A percentile compares a stretch with the other conserved stretches of the same genome.
phyloP scores from a whole-genome alignment of 2,329 filamentous ascomycete species.

The Colletotrichum sp. region DNA sequence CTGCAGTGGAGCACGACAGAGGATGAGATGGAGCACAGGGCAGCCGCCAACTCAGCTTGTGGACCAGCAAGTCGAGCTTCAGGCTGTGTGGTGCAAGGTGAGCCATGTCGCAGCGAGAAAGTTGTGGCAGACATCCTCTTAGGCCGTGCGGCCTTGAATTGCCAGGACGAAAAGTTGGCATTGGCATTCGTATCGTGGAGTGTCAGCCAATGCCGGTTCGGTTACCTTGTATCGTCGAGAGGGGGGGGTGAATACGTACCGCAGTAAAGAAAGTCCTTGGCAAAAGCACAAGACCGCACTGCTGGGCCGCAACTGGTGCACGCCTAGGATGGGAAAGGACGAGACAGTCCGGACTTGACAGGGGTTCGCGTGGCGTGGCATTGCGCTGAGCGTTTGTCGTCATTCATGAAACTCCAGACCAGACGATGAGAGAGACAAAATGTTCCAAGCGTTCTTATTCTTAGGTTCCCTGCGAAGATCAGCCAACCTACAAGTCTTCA shows the following conservation, averaged over 20 bases:
- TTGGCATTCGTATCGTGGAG: background rate
- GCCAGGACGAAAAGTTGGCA: background rate
- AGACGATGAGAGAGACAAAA: background rate
- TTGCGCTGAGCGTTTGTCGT: background rate
- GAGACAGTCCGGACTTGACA: background rate
- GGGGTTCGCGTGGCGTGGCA: background rate
- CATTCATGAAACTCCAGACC: slow-evolving; percentile 6
- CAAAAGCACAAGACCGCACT: background rate
- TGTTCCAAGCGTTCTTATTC: background rate
- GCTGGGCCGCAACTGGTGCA: background rate
- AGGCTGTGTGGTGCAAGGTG: background rate
- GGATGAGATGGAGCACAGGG: background rate
- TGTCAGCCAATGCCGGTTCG: background rate
- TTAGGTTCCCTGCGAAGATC: background rate
- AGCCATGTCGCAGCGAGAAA: background rate
- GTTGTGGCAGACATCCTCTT: background rate
- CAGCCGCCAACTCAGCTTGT: slow-evolving; percentile 4
- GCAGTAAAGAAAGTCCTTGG: background rate
- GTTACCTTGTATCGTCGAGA: background rate
- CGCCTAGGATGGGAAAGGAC: background rate
- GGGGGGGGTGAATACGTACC: background rate
- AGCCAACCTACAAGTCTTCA: background rate
- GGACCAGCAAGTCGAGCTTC: background rate
- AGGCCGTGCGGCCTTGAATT: background rate
- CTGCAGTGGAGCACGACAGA: background rate